These are phyloP conservation scores for Solanum rostratum DNA, from an alignment of 257 asterid genomes.

Conservation along the genomic window DNA sequence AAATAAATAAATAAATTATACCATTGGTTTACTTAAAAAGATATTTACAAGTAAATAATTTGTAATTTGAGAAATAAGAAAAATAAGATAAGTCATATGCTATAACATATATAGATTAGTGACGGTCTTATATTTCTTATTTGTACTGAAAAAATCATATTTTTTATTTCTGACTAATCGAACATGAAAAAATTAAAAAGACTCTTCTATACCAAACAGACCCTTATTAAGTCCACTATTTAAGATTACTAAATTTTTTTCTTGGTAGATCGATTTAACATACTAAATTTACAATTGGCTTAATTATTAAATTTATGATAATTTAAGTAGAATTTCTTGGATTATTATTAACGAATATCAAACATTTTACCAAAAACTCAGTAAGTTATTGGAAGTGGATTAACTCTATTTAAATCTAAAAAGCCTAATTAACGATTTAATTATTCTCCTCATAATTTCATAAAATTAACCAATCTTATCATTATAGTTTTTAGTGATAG, in stretches of 20 bases:
- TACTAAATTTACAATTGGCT: neutral
- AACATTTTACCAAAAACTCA: neutral
- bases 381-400: neutral
- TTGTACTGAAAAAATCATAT: no score
- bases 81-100: neutral
- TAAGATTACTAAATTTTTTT: neutral
- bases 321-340: neutral
- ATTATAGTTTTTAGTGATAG: neutral
- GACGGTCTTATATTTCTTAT: neutral
- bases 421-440: neutral
- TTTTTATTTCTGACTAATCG: neutral
- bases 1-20: no score
- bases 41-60: neutral
- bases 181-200: no score
- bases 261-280: neutral
- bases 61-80: neutral
- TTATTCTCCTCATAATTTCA: neutral
- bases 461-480: neutral
- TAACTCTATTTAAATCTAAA: neutral
- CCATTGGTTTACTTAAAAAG: no score
- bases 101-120: neutral
- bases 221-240: neutral
- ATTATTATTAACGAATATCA: neutral
- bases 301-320: neutral
- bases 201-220: no score